Base-by-base conservation (phyloP, 495 filamentous ascomycete species). In the Hyaloscypha variabilis region DNA sequence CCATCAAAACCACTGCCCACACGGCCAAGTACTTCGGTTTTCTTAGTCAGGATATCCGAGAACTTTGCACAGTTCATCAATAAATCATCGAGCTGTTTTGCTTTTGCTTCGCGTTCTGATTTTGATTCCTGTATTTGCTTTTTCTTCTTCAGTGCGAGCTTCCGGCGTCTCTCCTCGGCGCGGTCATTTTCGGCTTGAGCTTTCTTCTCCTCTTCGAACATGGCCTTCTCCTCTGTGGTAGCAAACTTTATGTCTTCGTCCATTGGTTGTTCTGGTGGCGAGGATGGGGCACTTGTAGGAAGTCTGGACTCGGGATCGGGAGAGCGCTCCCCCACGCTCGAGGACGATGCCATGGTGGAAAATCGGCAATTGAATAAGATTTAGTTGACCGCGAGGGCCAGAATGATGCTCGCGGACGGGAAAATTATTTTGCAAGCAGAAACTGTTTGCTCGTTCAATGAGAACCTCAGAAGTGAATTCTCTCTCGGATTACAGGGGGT, bases 21-120 rank as follows among this genome's bases (percentile, higher is more conserved):
- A 25, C 82, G 78, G 14, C 83, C 83, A 1, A 86, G 77, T 0
- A 77, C 82, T 51, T 82, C 75, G 0, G 83, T 86, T 71, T 84
- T 86, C 66, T 81, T 77, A 1, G 81, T 85, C 6, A 86, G 69
- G 19, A 84, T 83, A 51, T 82, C 77, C 56, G 80, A 82, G 56
- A 85, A 86, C 0, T 78, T 58, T 10, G 62, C 58, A 53, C 66
- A 68, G 29, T 74, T 66, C 29, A 24, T 34, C 0, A 86, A 73
- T 24, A 86, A 73, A 55, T 78, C 73, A 49, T 86, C 79, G 1
- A 86, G 71, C 62, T 83, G 76, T 68, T 77, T 79, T 2, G 81
- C 82, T 65, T 85, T 83, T 0, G 72, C 72, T 75, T 82, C 75
- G 39, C 83, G 76, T 63, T 88, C 85, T 39, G 75, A 77, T 14